A percentile compares a stretch with the other conserved stretches of the same genome.
Evolutionary conservation across 2,329 filamentous ascomycete genomes (phyloP).

Genomic region (Alternaria consortialis): DNA sequence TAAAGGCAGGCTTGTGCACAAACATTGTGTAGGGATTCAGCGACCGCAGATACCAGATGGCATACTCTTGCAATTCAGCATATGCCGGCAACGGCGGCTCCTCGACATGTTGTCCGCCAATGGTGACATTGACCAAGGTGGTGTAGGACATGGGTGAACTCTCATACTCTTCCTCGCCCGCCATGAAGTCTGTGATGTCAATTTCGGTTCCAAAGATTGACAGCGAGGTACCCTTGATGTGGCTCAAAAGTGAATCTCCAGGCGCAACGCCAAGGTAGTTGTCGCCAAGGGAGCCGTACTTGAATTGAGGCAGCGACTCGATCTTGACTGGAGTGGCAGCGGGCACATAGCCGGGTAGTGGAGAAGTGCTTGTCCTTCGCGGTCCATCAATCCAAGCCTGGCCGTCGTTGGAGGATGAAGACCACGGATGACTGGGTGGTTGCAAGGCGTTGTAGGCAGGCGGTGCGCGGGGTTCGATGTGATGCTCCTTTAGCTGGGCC

Average conservation of each 20-base stretch:
- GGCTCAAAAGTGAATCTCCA: conserved; percentile 72
- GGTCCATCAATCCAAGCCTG: conserved; percentile 35
- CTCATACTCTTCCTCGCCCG: conserved; percentile 68
- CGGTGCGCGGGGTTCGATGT: conserved; percentile 66
- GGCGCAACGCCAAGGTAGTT: conserved; percentile 72
- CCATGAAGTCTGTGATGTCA: conserved; percentile 77
- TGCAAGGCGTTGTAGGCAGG: conserved; percentile 44
- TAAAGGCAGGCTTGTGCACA: conserved; percentile 78
- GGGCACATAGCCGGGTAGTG: conserved; percentile 37
- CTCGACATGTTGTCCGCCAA: conserved; percentile 63
- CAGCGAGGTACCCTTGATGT: conserved; percentile 78
- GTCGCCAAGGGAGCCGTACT: conserved; percentile 61
- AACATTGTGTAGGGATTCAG: conserved; percentile 77
- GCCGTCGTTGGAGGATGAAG: conserved; percentile 25
- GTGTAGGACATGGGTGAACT: conserved; percentile 71
- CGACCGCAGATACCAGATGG: conserved; percentile 78
- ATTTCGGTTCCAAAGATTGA: conserved; percentile 82
- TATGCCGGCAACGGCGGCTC: conserved; percentile 69
- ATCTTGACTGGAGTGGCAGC: conserved; percentile 26
- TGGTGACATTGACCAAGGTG: conserved; percentile 71
- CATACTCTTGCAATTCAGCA: conserved; percentile 72
- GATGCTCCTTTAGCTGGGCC: conserved; percentile 67
- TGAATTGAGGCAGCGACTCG: conserved; percentile 56
- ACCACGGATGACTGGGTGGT: conserved; percentile 30
- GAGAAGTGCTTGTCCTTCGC: conserved; percentile 35